A percentile compares a stretch with the other conserved stretches of the same genome.
Conservation (phyloP, 2,329 filamentous ascomycete genomes). For the Pseudophaeomoniella oleicola region DNA sequence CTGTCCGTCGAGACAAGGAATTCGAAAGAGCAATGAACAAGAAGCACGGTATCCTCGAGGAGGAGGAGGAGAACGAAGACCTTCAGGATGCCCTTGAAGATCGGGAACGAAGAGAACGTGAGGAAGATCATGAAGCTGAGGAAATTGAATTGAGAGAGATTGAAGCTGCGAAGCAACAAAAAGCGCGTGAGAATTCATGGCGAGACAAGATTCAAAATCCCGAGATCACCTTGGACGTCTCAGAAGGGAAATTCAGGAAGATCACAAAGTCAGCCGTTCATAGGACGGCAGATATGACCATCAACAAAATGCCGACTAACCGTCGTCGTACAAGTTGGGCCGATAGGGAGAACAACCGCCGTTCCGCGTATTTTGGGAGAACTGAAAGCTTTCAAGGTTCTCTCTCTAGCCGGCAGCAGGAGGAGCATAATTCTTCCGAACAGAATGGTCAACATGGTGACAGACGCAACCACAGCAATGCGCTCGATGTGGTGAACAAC, state of each 20-base stretch:
- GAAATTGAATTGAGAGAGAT: conserved; percentile 33
- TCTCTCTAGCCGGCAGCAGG: background rate
- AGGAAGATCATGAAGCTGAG: conserved; percentile 25
- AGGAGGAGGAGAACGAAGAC: conserved; percentile 30
- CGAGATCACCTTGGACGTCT: conserved; percentile 11
- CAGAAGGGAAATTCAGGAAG: conserved; percentile 8
- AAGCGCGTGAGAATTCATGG: conserved; percentile 8
- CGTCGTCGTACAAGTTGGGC: conserved; percentile 19
- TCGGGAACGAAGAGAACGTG: conserved; percentile 23
- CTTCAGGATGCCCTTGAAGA: conserved; percentile 32
- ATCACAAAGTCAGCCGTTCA: background rate
- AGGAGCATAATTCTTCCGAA: background rate
- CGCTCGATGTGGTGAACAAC: conserved; percentile 12
- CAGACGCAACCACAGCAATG: conserved; percentile 4
- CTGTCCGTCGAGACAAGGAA: conserved; percentile 74
- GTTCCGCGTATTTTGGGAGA: conserved; percentile 24
- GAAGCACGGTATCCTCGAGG: conserved; percentile 48
- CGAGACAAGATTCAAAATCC: conserved; percentile 11
- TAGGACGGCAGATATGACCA: conserved; percentile 7
- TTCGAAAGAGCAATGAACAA: conserved; percentile 67
- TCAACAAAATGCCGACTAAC: conserved; percentile 6
- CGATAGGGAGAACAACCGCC: conserved; percentile 23
- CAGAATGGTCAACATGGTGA: conserved; percentile 4
- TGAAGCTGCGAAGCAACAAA: conserved; percentile 12
- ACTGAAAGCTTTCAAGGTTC: conserved; percentile 12